phyloP scores from a whole-genome alignment of 805 yeast species.

The Hanseniaspora vineae region DNA sequence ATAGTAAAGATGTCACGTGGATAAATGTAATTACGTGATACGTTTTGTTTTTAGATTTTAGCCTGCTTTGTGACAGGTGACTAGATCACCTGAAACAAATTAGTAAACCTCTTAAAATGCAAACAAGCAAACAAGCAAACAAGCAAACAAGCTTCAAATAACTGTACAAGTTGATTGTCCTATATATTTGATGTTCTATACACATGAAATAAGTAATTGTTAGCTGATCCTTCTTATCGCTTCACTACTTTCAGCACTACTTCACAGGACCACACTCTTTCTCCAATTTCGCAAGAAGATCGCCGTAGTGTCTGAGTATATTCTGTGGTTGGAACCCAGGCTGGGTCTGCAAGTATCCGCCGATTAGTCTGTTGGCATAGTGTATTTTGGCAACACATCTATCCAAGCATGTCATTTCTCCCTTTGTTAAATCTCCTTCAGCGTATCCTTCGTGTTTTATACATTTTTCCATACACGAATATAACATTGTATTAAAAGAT shows the following conservation, averaged over 20 bases:
- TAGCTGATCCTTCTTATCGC: too few relatives aligned
- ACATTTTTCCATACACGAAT: conserved; percentile 63
- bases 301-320: conserved; percentile 2
- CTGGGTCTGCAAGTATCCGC: conserved; percentile 33
- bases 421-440: conserved; percentile 74
- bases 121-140: too few relatives aligned
- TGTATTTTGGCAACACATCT: conserved; percentile 80
- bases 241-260: neutral
- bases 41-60: too few relatives aligned
- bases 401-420: conserved; percentile 72
- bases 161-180: too few relatives aligned
- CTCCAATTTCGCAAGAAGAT: neutral
- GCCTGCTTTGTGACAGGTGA: too few relatives aligned
- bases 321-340: conserved; percentile 7
- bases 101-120: too few relatives aligned
- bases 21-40: too few relatives aligned
- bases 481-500: conserved; percentile 42
- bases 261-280: neutral
- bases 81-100: too few relatives aligned
- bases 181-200: too few relatives aligned
- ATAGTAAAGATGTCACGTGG: too few relatives aligned
- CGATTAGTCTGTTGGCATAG: conserved; percentile 52
- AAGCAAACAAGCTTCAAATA: too few relatives aligned
- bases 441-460: conserved; percentile 66
- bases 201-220: too few relatives aligned